Conservation (phyloP, 2,329 filamentous ascomycete genomes). For the Sporothrix sp. region DNA sequence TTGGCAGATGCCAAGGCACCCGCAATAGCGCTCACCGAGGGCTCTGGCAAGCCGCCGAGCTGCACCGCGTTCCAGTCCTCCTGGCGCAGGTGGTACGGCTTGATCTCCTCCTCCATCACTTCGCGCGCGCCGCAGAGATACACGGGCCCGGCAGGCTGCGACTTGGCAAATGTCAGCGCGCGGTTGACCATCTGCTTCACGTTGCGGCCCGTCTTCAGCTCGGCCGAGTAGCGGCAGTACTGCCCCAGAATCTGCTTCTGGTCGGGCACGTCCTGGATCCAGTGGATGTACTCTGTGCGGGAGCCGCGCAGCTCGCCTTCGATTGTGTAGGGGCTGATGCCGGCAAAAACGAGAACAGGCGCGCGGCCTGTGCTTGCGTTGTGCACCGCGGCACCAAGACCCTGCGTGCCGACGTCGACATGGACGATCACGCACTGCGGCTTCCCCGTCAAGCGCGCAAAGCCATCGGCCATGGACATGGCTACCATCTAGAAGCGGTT, state of each 20-base stretch:
- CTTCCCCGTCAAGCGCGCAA: constrained; percentile 54
- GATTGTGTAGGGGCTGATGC: constrained; percentile 33
- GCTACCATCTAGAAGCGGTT: constrained; percentile 53
- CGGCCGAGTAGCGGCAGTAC: constrained; percentile 74
- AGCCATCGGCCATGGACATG: constrained; percentile 66
- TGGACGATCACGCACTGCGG: constrained; percentile 64
- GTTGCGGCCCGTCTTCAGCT: constrained; percentile 76
- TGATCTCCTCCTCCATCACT: constrained; percentile 76
- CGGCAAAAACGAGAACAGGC: constrained; percentile 44
- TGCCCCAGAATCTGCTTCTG: constrained; percentile 52
- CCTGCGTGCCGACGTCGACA: constrained; percentile 66
- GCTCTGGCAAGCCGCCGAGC: constrained; percentile 47
- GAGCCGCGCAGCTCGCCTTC: constrained; percentile 33
- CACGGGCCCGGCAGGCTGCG: constrained; percentile 67
- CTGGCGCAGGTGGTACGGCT: constrained; percentile 60
- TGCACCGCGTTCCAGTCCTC: constrained; percentile 61
- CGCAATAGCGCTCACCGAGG: constrained; percentile 49
- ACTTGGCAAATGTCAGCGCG: constrained; percentile 70
- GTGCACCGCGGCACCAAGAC: constrained; percentile 60
- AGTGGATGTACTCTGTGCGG: constrained; percentile 35
- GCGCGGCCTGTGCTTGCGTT: constrained; percentile 60
- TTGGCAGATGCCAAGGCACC: constrained; percentile 53
- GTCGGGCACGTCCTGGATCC: constrained; percentile 28
- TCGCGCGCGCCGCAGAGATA: constrained; percentile 72
- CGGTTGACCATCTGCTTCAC: constrained; percentile 85